Base-by-base conservation (phyloP, 352 stramenopile species). In the Phytopythium aichiense region DNA sequence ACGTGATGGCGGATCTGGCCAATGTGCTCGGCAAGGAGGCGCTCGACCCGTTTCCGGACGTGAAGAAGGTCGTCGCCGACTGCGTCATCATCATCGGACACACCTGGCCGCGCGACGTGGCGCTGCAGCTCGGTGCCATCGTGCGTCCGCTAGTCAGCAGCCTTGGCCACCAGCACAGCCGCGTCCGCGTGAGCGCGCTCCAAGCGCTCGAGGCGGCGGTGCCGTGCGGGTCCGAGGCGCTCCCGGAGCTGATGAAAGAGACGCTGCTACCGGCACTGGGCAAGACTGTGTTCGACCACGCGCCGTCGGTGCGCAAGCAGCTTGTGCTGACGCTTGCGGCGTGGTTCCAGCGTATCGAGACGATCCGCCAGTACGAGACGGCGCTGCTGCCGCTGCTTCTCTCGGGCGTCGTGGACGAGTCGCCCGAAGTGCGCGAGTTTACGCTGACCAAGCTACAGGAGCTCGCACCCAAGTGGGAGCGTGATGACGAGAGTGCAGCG, bases 131-230 rank as follows among this genome's bases (percentile, higher is more conserved):
- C 8, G 81, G 76, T 2, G 74, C 81, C 48, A 79, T 95, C 52
- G 76, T 87, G 8, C 79, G 79, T 16, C 81, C 87, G 0, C 70
- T 91, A 37, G 70, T 88, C 13, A 69, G 63, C 43, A 95, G 93
- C 66, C 68, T 95, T 5, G 69, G 79, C 2, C 84, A 95, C 54
- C 87, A 95, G 58, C 84, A 95, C 71, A 92, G 84, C 61, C 81
- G 83, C 46, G 81, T 94, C 33, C 84, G 87, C 38, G 73, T 85
- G n/a, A 77, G 70, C 18, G 84, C 84, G 0, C 65, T 95, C n/a
- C 84, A 92, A 58, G 84, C 86, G 9, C 64, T 93, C 12, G 81
- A 92, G 64, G 79, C 71, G 15, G 64, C 87, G 15, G 78, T 93
- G 15, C 82, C 86, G 1, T 95, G 84, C 38, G 81, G 79, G 0